Evolutionary conservation across 768 basidiomycete species (phyloP).

Genomic region (Trametes meyenii): DNA sequence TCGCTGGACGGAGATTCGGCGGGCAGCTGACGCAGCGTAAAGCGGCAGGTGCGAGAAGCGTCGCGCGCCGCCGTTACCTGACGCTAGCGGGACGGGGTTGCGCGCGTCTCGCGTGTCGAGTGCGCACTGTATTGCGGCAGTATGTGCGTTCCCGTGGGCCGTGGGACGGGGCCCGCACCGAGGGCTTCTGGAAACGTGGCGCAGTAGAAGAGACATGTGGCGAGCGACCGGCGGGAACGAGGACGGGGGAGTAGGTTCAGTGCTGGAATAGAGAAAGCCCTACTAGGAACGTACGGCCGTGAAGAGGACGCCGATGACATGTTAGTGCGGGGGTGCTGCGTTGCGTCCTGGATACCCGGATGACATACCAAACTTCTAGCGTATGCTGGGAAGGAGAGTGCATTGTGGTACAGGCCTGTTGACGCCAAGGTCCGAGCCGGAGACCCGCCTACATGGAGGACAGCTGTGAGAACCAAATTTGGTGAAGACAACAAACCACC

Average conservation of each 20-base stretch:
- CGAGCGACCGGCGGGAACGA: background rate
- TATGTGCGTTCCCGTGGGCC: slow-evolving; percentile 13
- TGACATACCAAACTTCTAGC: slow-evolving; percentile 5
- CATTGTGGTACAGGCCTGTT: background rate
- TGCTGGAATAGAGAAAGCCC: background rate
- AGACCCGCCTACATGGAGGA: background rate
- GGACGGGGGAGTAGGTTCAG: background rate
- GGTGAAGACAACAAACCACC: slow-evolving; percentile 9
- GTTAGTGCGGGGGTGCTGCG: background rate
- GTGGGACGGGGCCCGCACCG: slow-evolving; percentile 6
- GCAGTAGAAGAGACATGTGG: slow-evolving; percentile 16
- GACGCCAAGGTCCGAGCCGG: slow-evolving; percentile 22
- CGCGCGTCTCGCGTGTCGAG: slow-evolving; percentile 3
- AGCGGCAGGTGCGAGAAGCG: slow-evolving; percentile 12
- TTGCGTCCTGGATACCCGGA: background rate
- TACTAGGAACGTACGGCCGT: background rate
- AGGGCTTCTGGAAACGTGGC: slow-evolving; percentile 20
- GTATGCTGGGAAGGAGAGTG: background rate
- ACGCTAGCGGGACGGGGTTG: slow-evolving; percentile 4
- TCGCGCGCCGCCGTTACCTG: slow-evolving; percentile 2
- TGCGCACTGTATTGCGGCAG: background rate
- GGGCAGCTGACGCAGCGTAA: slow-evolving; percentile 14
- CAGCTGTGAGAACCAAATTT: slow-evolving; percentile 20
- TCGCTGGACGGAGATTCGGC: slow-evolving; percentile 12
- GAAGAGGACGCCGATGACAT: background rate